These are phyloP conservation scores for Phascolomyces articulosus DNA, from an alignment of 371 early-diverging fungal species.

Conservation along the genomic window DNA sequence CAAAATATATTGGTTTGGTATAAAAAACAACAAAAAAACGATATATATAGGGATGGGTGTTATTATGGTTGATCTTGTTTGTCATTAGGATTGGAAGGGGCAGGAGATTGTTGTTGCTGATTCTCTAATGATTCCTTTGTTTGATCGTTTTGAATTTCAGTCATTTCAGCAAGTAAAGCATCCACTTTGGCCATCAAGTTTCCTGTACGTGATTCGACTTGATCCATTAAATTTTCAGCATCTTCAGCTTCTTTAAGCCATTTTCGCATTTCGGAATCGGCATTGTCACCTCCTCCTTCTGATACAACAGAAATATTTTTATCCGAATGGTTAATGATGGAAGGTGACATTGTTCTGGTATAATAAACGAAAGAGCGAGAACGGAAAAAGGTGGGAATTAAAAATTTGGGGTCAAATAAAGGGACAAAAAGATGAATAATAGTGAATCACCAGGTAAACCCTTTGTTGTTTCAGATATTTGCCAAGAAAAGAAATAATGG, in stretches of 20 bases:
- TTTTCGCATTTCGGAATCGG: conserved; percentile 35
- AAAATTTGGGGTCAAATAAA: no score
- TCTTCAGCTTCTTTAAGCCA: conserved; percentile 48
- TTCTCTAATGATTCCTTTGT: not conserved
- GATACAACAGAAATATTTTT: not conserved
- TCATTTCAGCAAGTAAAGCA: conserved; percentile 37
- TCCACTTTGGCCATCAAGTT: conserved; percentile 40
- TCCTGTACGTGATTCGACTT: conserved; percentile 43
- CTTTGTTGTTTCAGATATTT: no score
- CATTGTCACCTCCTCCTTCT: not conserved
- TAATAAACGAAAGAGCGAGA: no score
- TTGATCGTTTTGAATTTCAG: not conserved
- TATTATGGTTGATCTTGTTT: not conserved
- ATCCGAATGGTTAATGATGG: not conserved
- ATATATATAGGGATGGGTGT: no score
- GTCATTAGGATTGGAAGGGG: not conserved
- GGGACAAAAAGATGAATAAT: no score
- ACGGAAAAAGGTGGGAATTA: no score
- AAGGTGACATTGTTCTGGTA: not conserved
- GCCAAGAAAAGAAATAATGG: no score
- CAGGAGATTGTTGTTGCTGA: not conserved
- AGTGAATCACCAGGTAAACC: no score
- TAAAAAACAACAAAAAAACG: no score
- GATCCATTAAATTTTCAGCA: conserved; percentile 43
- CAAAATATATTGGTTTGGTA: no score